Evolutionary conservation across 495 filamentous ascomycete species (phyloP), one percentile per base, ranked within the genome.

Genomic region (Lichenothelia convexa): DNA sequence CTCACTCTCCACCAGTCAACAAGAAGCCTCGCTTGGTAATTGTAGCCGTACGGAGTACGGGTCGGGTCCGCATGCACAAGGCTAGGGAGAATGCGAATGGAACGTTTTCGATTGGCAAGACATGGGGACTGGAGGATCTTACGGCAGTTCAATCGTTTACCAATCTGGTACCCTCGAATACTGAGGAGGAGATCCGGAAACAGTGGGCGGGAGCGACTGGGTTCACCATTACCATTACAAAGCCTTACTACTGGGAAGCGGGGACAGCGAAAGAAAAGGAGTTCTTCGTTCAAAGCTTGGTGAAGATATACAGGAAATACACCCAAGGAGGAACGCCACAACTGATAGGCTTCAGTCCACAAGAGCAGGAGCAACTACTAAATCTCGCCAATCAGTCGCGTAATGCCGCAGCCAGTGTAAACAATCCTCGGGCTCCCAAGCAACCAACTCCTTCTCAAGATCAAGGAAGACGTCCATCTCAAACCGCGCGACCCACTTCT

Each of bases 171-270:
- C 63, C 69, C 3, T 50, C 49, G 17, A 66, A 48, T 15, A 65
- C 62, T 4, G 61, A 67, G 38, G 75, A 80, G 42, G 65, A 73
- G 27, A 68, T 78, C 43, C 64, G 73, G 21, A 77, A 77, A 44
- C 64, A 80, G 46, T 85, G 76, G 75, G 85, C 81, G 22, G 70
- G 74, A 29, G 73, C 71, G 36, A 67, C 72, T 24, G 89, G 89
- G 16, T 97, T 97, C 49, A 62, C 77, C n/a, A 79, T 94, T 16
- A 87, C 74, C 0, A 65, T 97, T 17, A 72, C 79, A 8, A 97
- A 97, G 54, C 80, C 84, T 0, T 97, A 97, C 54, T 95, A 92
- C 54, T 97, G 89, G 89, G 76, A 89, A 58, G 85, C 91, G 13
- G 68, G 75, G 24, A 86, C 77, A 9, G 67, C 77, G 31, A 93